Evolutionary conservation across 257 asterid genomes (phyloP), one percentile per base, ranked within the genome.

Genomic region (Misopates orontium): DNA sequence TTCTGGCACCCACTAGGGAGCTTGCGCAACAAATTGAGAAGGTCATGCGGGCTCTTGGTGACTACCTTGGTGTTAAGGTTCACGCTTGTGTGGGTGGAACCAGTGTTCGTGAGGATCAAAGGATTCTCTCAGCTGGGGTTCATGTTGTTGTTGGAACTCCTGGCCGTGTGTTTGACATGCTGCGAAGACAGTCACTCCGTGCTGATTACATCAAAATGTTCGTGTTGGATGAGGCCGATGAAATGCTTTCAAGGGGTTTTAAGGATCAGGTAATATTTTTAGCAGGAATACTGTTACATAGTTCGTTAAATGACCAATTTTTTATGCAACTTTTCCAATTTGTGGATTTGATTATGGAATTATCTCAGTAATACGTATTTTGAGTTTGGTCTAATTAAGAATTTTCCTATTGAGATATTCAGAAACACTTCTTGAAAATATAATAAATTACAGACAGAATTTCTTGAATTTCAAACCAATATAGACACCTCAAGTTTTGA

Each of bases 51-150:
- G 89, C 89, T 19, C 93, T 85, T 4, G 93, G 93, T 42, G 89
- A 81, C 59, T 81, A 80, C 66, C 85, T 79, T 11, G 93, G 89
- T 16, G 87, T 81, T 13, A 83, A 80, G 81, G 89, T 85, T 53
- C 88, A 83, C 60, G 93, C 87, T 44, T 83, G 93, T 68, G 87
- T 85, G 0, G 93, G 93, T 21, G 89, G 92, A 21, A 85, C 91
- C 44, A 85, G 86, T 44, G 88, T 85, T 15, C 83, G 91, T 60
- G 86, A 82, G 75, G 91, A 85, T 69, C 91, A 82, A 56, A 71
- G 83, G 0, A 82, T 82, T 63, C 86, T 83, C 31, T 58, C 79
- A 12, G 85, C 78, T 56, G 87, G 93, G n/a, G 93, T 83, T 16
- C 89, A 85, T 14, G 89, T 77, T 12, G 85, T 81, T 24, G 93